Conservation (phyloP, 1,284 basidiomycete species). For the Microbotryomycetes sp. region DNA sequence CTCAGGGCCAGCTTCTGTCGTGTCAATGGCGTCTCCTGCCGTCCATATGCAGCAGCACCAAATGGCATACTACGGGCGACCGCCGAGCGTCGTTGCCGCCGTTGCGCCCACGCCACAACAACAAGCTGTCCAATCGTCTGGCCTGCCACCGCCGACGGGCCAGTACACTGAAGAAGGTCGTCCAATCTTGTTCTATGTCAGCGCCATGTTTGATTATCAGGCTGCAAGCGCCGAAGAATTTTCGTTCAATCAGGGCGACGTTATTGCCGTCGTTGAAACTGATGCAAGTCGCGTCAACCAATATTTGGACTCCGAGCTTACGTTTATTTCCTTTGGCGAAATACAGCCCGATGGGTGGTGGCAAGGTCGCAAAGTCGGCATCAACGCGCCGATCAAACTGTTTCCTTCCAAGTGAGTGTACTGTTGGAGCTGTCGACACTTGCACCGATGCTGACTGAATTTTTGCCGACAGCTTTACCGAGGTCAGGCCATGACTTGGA, state of each 20-base stretch:
- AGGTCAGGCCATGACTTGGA: no score
- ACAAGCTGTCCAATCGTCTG: constrained; percentile 36
- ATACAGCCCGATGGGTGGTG: constrained; percentile 30
- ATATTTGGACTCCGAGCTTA: not conserved
- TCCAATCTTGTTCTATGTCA: constrained; percentile 78
- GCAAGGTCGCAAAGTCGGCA: constrained; percentile 22
- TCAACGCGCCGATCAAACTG: constrained; percentile 10
- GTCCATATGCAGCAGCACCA: constrained; percentile 12
- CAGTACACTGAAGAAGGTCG: constrained; percentile 69
- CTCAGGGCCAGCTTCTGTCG: no score
- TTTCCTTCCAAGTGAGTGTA: constrained; percentile 27
- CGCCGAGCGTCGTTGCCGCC: constrained; percentile 30
- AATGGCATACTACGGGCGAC: constrained; percentile 38
- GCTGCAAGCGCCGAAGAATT: constrained; percentile 76
- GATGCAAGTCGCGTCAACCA: constrained; percentile 6
- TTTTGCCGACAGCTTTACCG: no score
- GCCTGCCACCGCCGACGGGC: constrained; percentile 50
- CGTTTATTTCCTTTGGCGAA: not conserved
- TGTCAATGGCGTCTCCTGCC: no score
- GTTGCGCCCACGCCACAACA: not conserved
- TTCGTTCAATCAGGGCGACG: constrained; percentile 33
- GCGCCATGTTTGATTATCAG: constrained; percentile 84
- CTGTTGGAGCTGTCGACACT: no score
- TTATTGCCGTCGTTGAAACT: constrained; percentile 34
- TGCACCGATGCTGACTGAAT: no score